Evolutionary conservation across 208 protist species (phyloP), one percentile per base, ranked within the genome.

Genomic region (Leishmania mexicana): DNA sequence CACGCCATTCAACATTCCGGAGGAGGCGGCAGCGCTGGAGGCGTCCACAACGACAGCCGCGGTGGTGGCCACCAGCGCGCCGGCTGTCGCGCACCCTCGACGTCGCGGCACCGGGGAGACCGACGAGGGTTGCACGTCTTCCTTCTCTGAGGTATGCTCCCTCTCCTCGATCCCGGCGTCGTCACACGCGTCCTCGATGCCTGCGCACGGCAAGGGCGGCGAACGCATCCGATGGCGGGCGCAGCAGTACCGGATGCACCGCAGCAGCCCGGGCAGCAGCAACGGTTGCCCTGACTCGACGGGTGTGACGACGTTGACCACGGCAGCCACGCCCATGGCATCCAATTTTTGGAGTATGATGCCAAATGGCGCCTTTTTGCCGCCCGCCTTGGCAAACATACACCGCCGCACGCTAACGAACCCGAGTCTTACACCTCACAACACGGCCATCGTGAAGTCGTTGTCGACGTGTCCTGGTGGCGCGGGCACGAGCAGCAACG

Each of bases 91-190:
- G 21, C 60, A 80, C 58, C 42, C 80, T 40, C 78, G 68, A 4
- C 78, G 78, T 13, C 47, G 54, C 42, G 67, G 62, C 17, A 53
- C 72, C 0, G 83, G 78, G 0, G 79, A 76, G 24, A 78, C 78
- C 3, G 80, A 86, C 60, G 38, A 83, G 38, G 78, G 83, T 35
- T 76, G 75, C 79, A 86, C 78, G 28, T 80, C 83, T 11, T 74
- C 83, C 35, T 80, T 86, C 42, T 83, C 76, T 19, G 53, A 65
- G 73, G 38, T 75, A 5, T 80, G 74, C 74, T 62, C 67, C 13
- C 68, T 75, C n/a, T 74, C 51, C 51, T 75, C 47, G 0, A 24
- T 54, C 24, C 17, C n/a, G 7, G 35, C 57, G 1, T 45, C 74
- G 13, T 76, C 72, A 49, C 7, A 31, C 49, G 15, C 13, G 17